phyloP scores from a whole-genome alignment of 2,329 filamentous ascomycete genomes.

The Aspergillus bombycis region DNA sequence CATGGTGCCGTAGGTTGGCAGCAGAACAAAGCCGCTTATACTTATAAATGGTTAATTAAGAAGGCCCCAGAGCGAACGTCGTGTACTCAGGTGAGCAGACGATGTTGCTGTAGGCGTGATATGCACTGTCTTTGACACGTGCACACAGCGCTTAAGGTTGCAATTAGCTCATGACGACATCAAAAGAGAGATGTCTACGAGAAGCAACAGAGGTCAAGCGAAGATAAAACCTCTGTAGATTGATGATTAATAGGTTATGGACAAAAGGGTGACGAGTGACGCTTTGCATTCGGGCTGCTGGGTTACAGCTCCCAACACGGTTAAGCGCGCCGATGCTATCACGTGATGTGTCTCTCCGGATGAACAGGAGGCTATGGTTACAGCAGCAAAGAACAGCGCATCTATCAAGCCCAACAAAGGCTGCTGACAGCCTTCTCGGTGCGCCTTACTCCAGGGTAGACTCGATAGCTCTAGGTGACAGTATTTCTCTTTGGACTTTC shows the following conservation, averaged over 20 bases:
- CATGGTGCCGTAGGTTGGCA: constrained; percentile 46
- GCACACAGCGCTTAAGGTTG: constrained; percentile 21
- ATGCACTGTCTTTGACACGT: constrained; percentile 9
- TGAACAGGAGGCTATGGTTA: neutral
- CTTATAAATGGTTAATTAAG: neutral
- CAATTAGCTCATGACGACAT: constrained; percentile 23
- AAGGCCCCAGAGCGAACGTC: neutral
- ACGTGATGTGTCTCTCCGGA: constrained; percentile 11
- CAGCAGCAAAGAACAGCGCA: neutral
- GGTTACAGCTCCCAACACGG: constrained; percentile 20
- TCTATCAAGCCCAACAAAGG: neutral
- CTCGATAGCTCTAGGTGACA: neutral
- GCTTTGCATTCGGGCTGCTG: constrained; percentile 16
- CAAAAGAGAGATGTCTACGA: constrained; percentile 12
- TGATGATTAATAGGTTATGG: constrained; percentile 13
- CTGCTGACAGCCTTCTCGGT: constrained; percentile 2
- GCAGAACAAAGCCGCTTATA: constrained; percentile 22
- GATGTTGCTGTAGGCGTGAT: constrained; percentile 1
- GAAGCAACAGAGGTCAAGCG: constrained; percentile 17
- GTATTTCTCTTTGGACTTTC: neutral
- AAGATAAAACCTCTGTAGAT: constrained; percentile 14
- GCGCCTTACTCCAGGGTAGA: neutral
- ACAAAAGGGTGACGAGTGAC: constrained; percentile 15
- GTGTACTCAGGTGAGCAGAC: neutral
- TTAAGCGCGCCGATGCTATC: constrained; percentile 13